phyloP scores from a whole-genome alignment of 2,329 filamentous ascomycete species.

The Trichoderma semiorbis region DNA sequence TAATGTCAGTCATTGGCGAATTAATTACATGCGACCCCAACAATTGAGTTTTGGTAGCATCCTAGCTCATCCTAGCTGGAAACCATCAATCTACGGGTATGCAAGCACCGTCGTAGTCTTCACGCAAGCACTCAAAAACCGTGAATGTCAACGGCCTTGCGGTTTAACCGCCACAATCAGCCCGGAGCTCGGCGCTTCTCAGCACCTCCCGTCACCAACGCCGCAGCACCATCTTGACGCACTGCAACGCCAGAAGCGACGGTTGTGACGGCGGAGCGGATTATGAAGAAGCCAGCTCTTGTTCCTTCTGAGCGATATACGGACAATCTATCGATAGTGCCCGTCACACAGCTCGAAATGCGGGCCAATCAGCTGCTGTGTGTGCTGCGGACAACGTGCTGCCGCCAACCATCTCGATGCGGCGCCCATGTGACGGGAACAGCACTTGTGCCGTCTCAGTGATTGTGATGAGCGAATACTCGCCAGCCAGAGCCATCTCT shows the following conservation, averaged over 20 bases:
- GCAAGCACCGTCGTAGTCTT: background rate
- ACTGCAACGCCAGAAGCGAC: slow-evolving; percentile 15
- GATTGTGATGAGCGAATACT: background rate
- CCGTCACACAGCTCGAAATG: background rate
- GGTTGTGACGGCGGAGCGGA: slow-evolving; percentile 3
- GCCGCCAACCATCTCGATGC: background rate
- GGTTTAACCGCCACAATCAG: background rate
- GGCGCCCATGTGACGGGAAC: slow-evolving; percentile 16
- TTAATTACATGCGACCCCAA: background rate
- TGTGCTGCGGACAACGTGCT: slow-evolving; percentile 5
- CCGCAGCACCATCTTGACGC: slow-evolving; percentile 8
- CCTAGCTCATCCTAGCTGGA: background rate
- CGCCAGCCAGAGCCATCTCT: background rate
- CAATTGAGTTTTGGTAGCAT: background rate
- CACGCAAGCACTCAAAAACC: background rate
- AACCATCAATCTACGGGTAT: background rate
- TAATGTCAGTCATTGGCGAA: background rate
- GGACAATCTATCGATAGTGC: slow-evolving; percentile 8
- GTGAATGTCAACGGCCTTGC: background rate
- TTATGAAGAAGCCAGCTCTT: background rate
- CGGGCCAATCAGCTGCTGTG: slow-evolving; percentile 12
- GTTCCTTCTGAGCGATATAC: slow-evolving; percentile 5
- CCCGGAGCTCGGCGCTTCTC: slow-evolving; percentile 16
- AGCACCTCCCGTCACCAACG: slow-evolving; percentile 12
- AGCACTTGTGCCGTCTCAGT: background rate